Percentiles rank a stretch among this genome's conserved stretches.
Evolutionary conservation across 2,329 filamentous ascomycete genomes (phyloP).

Genomic region (Lachnellula cervina): DNA sequence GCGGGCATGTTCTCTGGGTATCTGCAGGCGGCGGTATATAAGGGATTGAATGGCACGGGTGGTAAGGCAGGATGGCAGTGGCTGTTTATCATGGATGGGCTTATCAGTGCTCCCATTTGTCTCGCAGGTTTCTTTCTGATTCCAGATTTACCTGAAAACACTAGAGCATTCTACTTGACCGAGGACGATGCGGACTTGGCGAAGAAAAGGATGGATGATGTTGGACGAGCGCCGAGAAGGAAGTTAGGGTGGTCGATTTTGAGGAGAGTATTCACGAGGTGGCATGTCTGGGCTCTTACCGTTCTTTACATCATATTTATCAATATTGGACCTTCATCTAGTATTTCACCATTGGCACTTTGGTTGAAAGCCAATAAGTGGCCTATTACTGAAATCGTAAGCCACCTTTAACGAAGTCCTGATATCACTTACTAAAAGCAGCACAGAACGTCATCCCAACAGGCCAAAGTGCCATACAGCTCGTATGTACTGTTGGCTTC

Average conservation of each 20-base stretch:
- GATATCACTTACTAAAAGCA: neutral
- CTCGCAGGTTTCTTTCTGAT: slow-evolving; percentile 28
- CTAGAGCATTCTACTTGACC: slow-evolving; percentile 24
- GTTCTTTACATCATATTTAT: slow-evolving; percentile 38
- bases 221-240: slow-evolving; percentile 25
- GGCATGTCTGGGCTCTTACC: slow-evolving; percentile 36
- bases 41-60: slow-evolving; percentile 34
- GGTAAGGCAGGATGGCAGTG: slow-evolving; percentile 41
- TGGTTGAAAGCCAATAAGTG: slow-evolving; percentile 40
- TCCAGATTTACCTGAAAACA: slow-evolving; percentile 27
- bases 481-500: slow-evolving; percentile 48
- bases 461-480: slow-evolving; percentile 45
- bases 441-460: slow-evolving; percentile 44
- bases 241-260: slow-evolving; percentile 25
- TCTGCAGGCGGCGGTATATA: slow-evolving; percentile 39
- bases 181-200: slow-evolving; percentile 17
- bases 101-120: slow-evolving; percentile 31
- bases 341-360: slow-evolving; percentile 35
- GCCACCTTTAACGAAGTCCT: slow-evolving; percentile 6
- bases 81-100: slow-evolving; percentile 43
- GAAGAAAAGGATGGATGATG: slow-evolving; percentile 23
- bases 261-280: slow-evolving; percentile 30
- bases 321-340: slow-evolving; percentile 32
- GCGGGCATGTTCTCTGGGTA: slow-evolving; percentile 42
- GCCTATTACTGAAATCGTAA: slow-evolving; percentile 43